phyloP scores from a whole-genome alignment of 306 rosid genomes.

The Cicer chorassanicum region DNA sequence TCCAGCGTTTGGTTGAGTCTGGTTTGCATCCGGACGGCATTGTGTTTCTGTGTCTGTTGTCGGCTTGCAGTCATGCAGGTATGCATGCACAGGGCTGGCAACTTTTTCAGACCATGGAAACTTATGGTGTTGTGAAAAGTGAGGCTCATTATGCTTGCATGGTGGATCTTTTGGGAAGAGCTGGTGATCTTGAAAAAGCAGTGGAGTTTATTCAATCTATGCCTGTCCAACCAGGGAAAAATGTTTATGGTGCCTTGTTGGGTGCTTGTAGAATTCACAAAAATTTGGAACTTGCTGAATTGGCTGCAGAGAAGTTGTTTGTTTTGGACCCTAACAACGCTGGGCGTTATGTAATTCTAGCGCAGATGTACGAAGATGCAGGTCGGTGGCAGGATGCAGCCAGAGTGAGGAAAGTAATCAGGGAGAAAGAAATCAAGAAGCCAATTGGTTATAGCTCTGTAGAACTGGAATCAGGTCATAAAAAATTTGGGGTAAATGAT shows the following conservation, averaged over 20 bases:
- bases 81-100: slow-evolving; percentile 63
- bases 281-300: slow-evolving; percentile 67
- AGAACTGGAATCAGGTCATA: slow-evolving; percentile 62
- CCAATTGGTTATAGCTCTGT: slow-evolving; percentile 71
- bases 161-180: slow-evolving; percentile 84
- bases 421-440: slow-evolving; percentile 75
- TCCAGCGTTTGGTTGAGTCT: slow-evolving; percentile 50
- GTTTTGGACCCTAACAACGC: slow-evolving; percentile 67
- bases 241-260: slow-evolving; percentile 77
- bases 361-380: slow-evolving; percentile 74
- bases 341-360: slow-evolving; percentile 68
- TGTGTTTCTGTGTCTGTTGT: slow-evolving; percentile 63
- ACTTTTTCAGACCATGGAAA: slow-evolving; percentile 63
- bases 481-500: slow-evolving; percentile 66
- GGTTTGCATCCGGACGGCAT: slow-evolving; percentile 60
- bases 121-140: slow-evolving; percentile 56
- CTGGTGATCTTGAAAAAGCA: slow-evolving; percentile 68
- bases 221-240: slow-evolving; percentile 77
- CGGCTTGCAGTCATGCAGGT: slow-evolving; percentile 83
- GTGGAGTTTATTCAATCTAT: slow-evolving; percentile 59
- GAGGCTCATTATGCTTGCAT: slow-evolving; percentile 79
- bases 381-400: slow-evolving; percentile 79
- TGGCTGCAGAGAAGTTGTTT: slow-evolving; percentile 68
- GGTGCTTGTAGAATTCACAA: slow-evolving; percentile 83
- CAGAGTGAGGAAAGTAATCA: slow-evolving; percentile 63